Percentiles rank a stretch among this genome's conserved stretches.
Evolutionary conservation across 805 yeast genomes (phyloP).

Genomic region (Zygotorulaspora sp.): DNA sequence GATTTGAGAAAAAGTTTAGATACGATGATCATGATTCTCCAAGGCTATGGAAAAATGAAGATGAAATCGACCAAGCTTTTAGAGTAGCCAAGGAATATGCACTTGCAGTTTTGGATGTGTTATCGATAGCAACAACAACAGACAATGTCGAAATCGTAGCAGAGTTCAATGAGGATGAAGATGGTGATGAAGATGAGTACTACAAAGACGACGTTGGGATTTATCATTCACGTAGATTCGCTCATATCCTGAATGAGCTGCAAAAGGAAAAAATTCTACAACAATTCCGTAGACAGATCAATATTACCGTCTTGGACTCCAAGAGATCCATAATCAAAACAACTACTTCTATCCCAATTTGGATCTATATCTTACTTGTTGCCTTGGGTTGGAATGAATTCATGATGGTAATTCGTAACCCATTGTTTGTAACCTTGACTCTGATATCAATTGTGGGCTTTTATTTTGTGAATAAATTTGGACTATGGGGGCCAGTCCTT

Average conservation of each 20-base stretch:
- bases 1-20: constrained; percentile 77
- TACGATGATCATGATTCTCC: constrained; percentile 84
- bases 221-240: constrained; percentile 43
- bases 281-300: constrained; percentile 69
- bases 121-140: constrained; percentile 49
- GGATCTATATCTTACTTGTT: constrained; percentile 65
- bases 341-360: constrained; percentile 76
- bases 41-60: constrained; percentile 66
- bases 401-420: constrained; percentile 80
- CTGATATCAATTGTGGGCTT: constrained; percentile 55
- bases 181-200: constrained; percentile 32
- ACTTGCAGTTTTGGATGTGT: constrained; percentile 52
- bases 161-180: constrained; percentile 44
- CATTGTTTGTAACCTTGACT: constrained; percentile 65
- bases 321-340: constrained; percentile 79
- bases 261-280: constrained; percentile 54
- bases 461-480: constrained; percentile 64
- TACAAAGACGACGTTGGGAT: constrained; percentile 41
- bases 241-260: constrained; percentile 51
- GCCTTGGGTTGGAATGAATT: constrained; percentile 95
- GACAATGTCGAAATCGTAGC: constrained; percentile 59
- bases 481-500: constrained; percentile 71
- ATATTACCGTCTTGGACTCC: constrained; percentile 78
- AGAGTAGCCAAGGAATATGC: constrained; percentile 57
- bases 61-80: constrained; percentile 66